phyloP scores from a whole-genome alignment of 2,329 filamentous ascomycete species.

The Exophiala dermatitidis region DNA sequence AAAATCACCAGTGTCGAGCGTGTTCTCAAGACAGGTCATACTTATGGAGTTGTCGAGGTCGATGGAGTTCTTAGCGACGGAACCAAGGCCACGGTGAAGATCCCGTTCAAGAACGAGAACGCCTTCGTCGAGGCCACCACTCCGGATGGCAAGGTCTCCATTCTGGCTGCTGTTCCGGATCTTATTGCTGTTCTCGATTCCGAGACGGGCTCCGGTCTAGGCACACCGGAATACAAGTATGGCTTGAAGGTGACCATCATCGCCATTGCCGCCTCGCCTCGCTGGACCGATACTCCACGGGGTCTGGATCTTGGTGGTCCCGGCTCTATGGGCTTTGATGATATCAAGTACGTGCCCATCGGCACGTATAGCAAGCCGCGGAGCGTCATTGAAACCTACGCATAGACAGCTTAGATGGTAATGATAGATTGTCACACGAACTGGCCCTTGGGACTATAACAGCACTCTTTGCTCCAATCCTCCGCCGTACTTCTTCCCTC shows the following conservation, averaged over 20 bases:
- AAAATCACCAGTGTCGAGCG: conserved; percentile 56
- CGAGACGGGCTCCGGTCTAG: conserved; percentile 51
- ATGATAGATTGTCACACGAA: too few relatives aligned
- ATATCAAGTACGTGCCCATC: conserved; percentile 19
- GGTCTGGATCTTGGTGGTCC: conserved; percentile 48
- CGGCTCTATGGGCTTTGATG: conserved; percentile 36
- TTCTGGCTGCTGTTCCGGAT: conserved; percentile 52
- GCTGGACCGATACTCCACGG: conserved; percentile 46
- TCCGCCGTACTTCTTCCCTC: too few relatives aligned
- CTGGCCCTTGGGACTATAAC: too few relatives aligned
- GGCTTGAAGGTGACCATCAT: conserved; percentile 45
- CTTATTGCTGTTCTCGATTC: conserved; percentile 51
- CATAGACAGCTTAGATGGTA: background rate
- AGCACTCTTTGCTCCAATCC: too few relatives aligned
- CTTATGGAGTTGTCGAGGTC: conserved; percentile 51
- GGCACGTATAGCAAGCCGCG: conserved; percentile 24
- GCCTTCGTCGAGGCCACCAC: conserved; percentile 20
- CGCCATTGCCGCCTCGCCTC: conserved; percentile 51
- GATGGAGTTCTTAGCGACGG: conserved; percentile 41
- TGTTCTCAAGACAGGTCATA: conserved; percentile 46
- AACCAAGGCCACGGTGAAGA: conserved; percentile 43
- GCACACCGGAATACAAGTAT: conserved; percentile 49
- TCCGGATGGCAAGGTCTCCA: conserved; percentile 15
- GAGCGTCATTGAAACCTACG: conserved; percentile 29
- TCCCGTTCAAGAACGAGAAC: conserved; percentile 69